A percentile compares a stretch with the other conserved stretches of the same genome.
These are phyloP conservation scores for Sugiyamaella novakii DNA, from an alignment of 1,139 yeast genomes.

Conservation along the genomic window DNA sequence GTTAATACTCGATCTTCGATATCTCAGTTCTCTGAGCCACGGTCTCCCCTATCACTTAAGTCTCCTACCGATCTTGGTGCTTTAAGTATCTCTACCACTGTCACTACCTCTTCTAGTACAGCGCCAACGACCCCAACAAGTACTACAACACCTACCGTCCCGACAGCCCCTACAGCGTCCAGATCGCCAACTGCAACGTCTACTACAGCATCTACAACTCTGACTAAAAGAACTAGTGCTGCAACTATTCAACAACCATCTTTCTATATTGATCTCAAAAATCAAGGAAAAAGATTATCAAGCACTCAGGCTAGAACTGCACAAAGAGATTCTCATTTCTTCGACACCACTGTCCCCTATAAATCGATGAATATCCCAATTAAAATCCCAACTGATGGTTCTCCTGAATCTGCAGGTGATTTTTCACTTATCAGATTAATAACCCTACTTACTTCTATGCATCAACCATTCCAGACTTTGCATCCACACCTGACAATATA, in stretches of 20 bases:
- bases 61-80: background rate
- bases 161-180: conserved; percentile 3
- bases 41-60: conserved; percentile 5
- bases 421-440: conserved; percentile 36
- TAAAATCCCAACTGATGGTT: conserved; percentile 41
- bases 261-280: conserved; percentile 38
- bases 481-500: conserved; percentile 50
- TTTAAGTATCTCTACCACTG: background rate
- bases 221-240: conserved; percentile 8
- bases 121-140: background rate
- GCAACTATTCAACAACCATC: conserved; percentile 25
- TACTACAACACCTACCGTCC: background rate
- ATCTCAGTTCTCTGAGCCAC: conserved; percentile 7
- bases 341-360: conserved; percentile 38
- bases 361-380: conserved; percentile 42
- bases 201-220: conserved; percentile 1
- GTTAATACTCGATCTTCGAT: conserved; percentile 1
- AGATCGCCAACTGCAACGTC: conserved; percentile 1
- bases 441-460: conserved; percentile 31
- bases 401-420: conserved; percentile 42
- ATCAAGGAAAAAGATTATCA: conserved; percentile 34
- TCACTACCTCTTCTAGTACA: conserved; percentile 1
- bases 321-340: conserved; percentile 40
- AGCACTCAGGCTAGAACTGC: conserved; percentile 26
- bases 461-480: conserved; percentile 24